phyloP scores from a whole-genome alignment of 1,284 basidiomycete genomes.

The Moniliophthora roreri region DNA sequence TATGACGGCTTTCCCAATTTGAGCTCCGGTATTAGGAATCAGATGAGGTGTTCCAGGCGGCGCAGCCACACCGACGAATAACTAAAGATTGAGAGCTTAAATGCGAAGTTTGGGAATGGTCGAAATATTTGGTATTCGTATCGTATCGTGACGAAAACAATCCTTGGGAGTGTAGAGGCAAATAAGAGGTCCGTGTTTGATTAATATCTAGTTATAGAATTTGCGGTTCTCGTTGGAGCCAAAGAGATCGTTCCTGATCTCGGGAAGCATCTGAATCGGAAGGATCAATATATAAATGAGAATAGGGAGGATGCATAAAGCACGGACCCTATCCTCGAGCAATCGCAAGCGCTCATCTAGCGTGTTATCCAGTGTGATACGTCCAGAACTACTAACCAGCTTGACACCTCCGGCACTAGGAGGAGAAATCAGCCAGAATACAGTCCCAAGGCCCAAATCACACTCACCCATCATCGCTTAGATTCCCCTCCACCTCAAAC shows the following conservation, averaged over 20 bases:
- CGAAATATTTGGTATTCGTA: no score
- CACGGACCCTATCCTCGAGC: conserved; percentile 83
- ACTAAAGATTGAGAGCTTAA: no score
- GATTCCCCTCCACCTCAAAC: conserved; percentile 61
- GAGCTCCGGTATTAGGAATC: no score
- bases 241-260: conserved; percentile 84
- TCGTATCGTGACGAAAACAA: no score
- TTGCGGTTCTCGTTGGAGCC: conserved; percentile 86
- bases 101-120: no score
- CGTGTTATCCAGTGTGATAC: conserved; percentile 91
- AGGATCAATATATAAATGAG: neutral
- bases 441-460: conserved; percentile 1
- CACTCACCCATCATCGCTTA: conserved; percentile 74
- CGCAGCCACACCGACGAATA: no score
- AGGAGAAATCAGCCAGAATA: conserved; percentile 2
- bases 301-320: conserved; percentile 1
- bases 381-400: conserved; percentile 66
- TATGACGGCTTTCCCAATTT: no score
- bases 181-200: no score
- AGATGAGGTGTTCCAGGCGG: no score
- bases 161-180: no score
- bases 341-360: conserved; percentile 85
- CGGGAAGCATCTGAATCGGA: conserved; percentile 79
- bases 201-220: conserved; percentile 52
- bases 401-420: conserved; percentile 82